Evolutionary conservation across 225 moss, liverwort and hornwort species (phyloP).

Genomic region (Asterella californica): DNA sequence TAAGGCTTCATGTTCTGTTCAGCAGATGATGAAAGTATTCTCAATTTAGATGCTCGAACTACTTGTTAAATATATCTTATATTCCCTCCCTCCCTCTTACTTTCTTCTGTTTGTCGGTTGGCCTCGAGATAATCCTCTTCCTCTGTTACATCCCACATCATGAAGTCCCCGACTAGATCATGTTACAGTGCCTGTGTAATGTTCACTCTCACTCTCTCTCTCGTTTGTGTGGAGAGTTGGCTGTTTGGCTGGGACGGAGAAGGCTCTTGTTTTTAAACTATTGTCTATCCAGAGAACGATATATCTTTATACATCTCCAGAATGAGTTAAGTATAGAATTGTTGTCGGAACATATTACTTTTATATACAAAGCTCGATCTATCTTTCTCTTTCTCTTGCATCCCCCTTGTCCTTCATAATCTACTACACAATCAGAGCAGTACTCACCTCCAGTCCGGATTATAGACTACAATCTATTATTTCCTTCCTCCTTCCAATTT

Average conservation of each 20-base stretch:
- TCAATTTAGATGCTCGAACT: background rate
- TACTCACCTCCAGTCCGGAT: background rate
- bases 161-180: background rate
- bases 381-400: background rate
- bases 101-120: background rate
- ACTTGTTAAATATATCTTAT: background rate
- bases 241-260: background rate
- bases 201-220: background rate
- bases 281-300: background rate
- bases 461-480: too few relatives aligned
- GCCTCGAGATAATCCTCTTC: background rate
- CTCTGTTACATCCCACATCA: background rate
- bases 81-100: background rate
- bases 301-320: background rate
- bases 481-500: too few relatives aligned
- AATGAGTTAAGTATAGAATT: background rate
- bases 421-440: background rate
- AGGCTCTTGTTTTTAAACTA: background rate
- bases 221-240: too few relatives aligned
- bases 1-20: background rate
- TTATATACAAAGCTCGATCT: background rate
- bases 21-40: background rate
- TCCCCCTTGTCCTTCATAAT: background rate
- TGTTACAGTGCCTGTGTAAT: background rate
- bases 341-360: constrained; percentile 8